phyloP scores from a whole-genome alignment of 352 stramenopile species.

The Phytopythium boreale region DNA sequence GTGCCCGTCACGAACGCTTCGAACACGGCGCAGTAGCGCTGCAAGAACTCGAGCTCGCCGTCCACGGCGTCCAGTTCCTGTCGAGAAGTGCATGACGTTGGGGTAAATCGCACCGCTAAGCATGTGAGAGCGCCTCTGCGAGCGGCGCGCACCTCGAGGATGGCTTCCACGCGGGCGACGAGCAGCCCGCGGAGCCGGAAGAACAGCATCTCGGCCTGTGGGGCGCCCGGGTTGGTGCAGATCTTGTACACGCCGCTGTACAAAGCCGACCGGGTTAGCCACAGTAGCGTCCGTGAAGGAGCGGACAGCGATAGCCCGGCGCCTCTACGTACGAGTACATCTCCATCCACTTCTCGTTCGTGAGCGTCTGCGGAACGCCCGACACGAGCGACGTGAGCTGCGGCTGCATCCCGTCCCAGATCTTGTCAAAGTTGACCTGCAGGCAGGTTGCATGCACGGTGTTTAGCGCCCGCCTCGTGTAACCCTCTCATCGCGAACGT shows the following conservation, averaged over 20 bases:
- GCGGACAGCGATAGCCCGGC: neutral
- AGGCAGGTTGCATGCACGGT: neutral
- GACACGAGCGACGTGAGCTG: conserved; percentile 74
- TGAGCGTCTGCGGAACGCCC: conserved; percentile 58
- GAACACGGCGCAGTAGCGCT: conserved; percentile 66
- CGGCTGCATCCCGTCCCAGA: conserved; percentile 82
- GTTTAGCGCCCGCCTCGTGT: neutral
- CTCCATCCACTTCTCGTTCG: conserved; percentile 81
- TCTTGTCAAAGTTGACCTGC: conserved; percentile 84
- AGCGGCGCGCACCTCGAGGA: conserved; percentile 36
- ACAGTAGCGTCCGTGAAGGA: neutral
- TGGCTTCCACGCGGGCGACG: conserved; percentile 59
- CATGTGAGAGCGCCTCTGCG: neutral
- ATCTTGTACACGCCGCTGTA: conserved; percentile 85
- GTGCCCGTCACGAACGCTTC: conserved; percentile 71
- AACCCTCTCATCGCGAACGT: neutral
- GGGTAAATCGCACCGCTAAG: neutral
- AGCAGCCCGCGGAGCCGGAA: conserved; percentile 72
- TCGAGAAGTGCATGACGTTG: neutral
- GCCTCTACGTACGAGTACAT: conserved; percentile 80
- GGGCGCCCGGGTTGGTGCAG: conserved; percentile 76
- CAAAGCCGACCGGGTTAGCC: neutral
- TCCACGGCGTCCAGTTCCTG: conserved; percentile 54
- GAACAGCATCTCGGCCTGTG: conserved; percentile 82
- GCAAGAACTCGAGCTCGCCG: conserved; percentile 66